phyloP scores from a whole-genome alignment of 192 early-diverging fungal genomes.

The Spizellomyces punctatus region DNA sequence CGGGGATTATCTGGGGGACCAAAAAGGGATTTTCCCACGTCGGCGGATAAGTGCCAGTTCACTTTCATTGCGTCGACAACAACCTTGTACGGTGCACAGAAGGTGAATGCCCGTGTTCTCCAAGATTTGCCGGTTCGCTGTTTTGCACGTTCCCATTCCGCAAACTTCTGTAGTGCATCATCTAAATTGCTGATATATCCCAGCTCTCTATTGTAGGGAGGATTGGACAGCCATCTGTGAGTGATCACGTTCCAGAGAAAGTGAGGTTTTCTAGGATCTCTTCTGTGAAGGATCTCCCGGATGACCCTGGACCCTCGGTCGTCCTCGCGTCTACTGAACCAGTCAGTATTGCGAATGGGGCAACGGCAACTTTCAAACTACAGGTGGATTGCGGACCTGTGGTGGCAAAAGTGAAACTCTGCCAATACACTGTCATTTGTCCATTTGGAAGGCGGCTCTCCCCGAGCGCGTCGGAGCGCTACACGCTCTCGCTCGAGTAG shows the following conservation, averaged over 20 bases:
- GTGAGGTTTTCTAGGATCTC: not conserved
- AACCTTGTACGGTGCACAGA: not conserved
- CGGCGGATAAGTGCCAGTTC: not conserved
- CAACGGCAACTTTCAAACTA: too few species aligned
- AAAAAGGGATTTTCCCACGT: not conserved
- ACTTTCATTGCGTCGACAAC: not conserved
- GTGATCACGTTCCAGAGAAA: constrained; percentile 16
- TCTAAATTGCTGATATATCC: constrained; percentile 5
- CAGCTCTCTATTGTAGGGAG: not conserved
- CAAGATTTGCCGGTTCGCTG: not conserved
- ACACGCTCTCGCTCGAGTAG: too few species aligned
- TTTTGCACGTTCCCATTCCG: not conserved
- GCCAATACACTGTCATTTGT: too few species aligned
- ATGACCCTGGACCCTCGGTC: too few species aligned
- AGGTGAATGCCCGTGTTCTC: not conserved
- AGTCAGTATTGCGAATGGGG: too few species aligned
- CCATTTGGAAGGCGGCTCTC: too few species aligned
- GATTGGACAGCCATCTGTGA: constrained; percentile 11
- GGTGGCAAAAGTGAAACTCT: too few species aligned
- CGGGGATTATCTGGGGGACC: not conserved
- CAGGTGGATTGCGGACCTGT: too few species aligned
- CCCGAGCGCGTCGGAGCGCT: too few species aligned
- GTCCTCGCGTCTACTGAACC: too few species aligned
- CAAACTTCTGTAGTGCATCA: not conserved
- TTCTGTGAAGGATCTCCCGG: too few species aligned